Conservation (phyloP, 2,329 filamentous ascomycete genomes). For the Xylaria sp. region DNA sequence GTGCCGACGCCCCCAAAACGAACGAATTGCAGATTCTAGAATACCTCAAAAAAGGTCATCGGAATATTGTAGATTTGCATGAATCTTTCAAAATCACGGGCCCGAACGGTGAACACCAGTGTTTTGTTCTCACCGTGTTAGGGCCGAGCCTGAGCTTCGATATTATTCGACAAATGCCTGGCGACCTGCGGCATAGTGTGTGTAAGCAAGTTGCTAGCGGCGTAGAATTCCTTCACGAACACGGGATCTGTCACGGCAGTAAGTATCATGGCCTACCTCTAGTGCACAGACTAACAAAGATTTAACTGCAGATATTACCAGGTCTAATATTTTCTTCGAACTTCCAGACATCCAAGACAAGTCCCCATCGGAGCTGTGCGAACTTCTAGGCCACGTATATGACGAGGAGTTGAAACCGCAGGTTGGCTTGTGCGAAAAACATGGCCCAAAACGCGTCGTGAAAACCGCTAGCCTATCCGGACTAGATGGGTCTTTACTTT, state of each 20-base stretch:
- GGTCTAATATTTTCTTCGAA: slow-evolving; percentile 1
- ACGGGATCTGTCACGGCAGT: neutral
- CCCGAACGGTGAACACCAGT: neutral
- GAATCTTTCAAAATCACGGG: neutral
- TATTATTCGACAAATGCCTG: neutral
- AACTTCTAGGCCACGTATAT: neutral
- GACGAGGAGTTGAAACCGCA: neutral
- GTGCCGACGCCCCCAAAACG: neutral
- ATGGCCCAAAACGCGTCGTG: neutral
- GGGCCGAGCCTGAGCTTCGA: neutral
- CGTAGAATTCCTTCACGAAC: neutral
- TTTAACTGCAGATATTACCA: neutral
- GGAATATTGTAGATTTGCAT: neutral
- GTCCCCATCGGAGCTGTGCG: neutral
- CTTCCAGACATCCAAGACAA: neutral
- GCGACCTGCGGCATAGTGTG: neutral
- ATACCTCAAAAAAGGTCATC: neutral
- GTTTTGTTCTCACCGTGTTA: neutral
- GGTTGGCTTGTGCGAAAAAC: neutral
- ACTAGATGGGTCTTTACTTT: neutral
- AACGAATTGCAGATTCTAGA: neutral
- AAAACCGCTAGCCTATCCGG: neutral
- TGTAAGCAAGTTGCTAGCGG: neutral
- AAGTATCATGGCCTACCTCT: neutral
- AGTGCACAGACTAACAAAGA: neutral